These are phyloP conservation scores for Phlegmacium glaucopus DNA, from an alignment of 768 basidiomycete genomes.

Conservation along the genomic window DNA sequence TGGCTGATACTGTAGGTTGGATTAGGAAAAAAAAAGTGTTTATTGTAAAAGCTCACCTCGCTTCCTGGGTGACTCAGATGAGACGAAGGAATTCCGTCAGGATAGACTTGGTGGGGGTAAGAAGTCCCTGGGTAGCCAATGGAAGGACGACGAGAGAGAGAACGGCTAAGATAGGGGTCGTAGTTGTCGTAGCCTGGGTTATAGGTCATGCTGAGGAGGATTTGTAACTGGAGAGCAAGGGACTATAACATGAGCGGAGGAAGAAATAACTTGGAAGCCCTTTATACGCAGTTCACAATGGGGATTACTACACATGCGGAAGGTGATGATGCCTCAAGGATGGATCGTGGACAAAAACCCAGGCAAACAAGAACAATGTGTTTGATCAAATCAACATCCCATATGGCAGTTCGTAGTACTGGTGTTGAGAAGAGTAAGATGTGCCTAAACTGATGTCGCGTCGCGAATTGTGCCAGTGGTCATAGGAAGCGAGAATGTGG, in stretches of 20 bases:
- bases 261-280: conserved; percentile 4
- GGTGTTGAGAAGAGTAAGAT: too few species aligned
- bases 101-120: conserved; percentile 32
- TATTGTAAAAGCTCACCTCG: conserved; percentile 33
- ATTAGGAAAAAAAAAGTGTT: conserved; percentile 5
- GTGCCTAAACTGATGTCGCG: too few species aligned
- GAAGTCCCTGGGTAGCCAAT: conserved; percentile 32
- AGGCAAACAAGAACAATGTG: neutral
- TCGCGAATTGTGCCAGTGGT: too few species aligned
- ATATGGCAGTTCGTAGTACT: neutral
- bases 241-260: neutral
- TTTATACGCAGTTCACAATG: conserved; percentile 21
- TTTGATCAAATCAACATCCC: neutral
- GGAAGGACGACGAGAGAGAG: conserved; percentile 35
- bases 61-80: conserved; percentile 17
- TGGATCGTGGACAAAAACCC: neutral
- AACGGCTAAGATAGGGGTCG: conserved; percentile 20
- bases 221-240: neutral
- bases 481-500: too few species aligned
- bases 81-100: conserved; percentile 31
- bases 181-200: conserved; percentile 20
- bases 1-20: conserved; percentile 34
- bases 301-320: conserved; percentile 1
- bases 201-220: conserved; percentile 19
- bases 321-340: neutral